Evolutionary conservation across 306 rosid genomes (phyloP), one percentile per base, ranked within the genome.

Genomic region (Trifolium pratense): DNA sequence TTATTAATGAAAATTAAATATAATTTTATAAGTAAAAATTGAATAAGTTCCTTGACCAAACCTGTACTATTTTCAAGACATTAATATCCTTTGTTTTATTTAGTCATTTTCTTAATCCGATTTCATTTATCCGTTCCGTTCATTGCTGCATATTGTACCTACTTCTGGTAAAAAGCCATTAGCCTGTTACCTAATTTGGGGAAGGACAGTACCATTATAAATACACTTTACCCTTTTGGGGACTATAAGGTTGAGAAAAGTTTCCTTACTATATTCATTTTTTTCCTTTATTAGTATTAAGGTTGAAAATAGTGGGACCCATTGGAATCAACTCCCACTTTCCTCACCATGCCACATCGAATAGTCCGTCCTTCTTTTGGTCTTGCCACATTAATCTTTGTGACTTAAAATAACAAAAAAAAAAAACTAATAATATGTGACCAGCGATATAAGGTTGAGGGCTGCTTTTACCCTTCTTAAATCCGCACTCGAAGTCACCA

Each of bases 191-290:
- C 81, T 66, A 26, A 65, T 76, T 37, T 66, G 57, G 71, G 75
- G 46, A 59, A 70, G 60, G 16, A 25, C 70, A 58, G 75, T 58
- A 70, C 36, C 53, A 49, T 76, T 48, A 76, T 66, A 67, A 58
- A 43, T 29, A 58, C 56, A 52, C 48, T 48, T 76, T 43, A 29
- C 46, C 59, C 55, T 65, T 81, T 71, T 71, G 71, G 68, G 78
- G 74, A 81, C 36, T 76, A 71, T 66, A 71, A 76, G 81, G 72
- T 63, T 46, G 10, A 55, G 15, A 76, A 58, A 56, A 46, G 58
- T 57, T 39, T 26, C 73, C 67, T 40, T 51, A 60, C n/a, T n/a
- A 48, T 40, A 43, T 45, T 64, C 9, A 56, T 26, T 20, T 42
- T 42, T 51, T 65, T 63, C 67, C 68, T 23, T 55, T 56, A 7